Evolutionary conservation across 495 filamentous ascomycete species (phyloP).

Genomic region (Letharia columbiana): DNA sequence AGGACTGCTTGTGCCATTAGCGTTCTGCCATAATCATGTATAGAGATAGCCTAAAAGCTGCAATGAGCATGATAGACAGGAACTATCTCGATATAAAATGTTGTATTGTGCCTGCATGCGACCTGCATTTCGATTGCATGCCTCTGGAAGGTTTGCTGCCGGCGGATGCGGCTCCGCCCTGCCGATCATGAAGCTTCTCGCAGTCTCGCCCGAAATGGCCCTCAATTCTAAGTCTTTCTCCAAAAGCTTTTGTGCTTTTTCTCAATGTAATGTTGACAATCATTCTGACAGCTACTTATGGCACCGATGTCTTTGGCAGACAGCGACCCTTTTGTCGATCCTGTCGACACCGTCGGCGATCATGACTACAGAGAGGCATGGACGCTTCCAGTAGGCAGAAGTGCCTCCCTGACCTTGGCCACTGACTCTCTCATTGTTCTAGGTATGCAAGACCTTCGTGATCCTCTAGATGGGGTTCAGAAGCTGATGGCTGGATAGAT

Average conservation of each 20-base stretch:
- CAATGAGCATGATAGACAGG: not conserved
- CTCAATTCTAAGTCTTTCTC: not conserved
- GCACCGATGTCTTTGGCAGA: slow-evolving; percentile 21
- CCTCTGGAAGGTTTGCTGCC: not conserved
- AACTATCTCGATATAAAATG: not conserved
- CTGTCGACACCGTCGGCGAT: slow-evolving; percentile 19
- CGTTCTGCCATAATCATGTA: slow-evolving; percentile 3
- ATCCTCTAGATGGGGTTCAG: not conserved
- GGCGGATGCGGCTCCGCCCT: slow-evolving; percentile 5
- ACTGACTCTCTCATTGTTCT: slow-evolving; percentile 55
- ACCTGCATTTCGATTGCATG: slow-evolving; percentile 5
- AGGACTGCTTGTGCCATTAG: slow-evolving; percentile 8
- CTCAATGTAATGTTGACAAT: slow-evolving; percentile 6
- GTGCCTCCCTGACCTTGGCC: slow-evolving; percentile 54
- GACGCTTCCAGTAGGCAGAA: slow-evolving; percentile 47
- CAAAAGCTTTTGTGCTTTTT: not conserved
- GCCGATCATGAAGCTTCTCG: not conserved
- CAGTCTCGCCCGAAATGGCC: not conserved
- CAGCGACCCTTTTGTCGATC: slow-evolving; percentile 37
- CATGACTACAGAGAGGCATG: slow-evolving; percentile 27
- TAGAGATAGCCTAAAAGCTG: slow-evolving; percentile 5
- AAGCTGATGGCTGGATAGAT: slow-evolving; percentile 29
- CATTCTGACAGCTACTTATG: slow-evolving; percentile 23
- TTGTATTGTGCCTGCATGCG: slow-evolving; percentile 11
- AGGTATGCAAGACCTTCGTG: slow-evolving; percentile 35